phyloP scores from a whole-genome alignment of 1,284 basidiomycete genomes.

The Cutaneotrichosporon arboriforme region DNA sequence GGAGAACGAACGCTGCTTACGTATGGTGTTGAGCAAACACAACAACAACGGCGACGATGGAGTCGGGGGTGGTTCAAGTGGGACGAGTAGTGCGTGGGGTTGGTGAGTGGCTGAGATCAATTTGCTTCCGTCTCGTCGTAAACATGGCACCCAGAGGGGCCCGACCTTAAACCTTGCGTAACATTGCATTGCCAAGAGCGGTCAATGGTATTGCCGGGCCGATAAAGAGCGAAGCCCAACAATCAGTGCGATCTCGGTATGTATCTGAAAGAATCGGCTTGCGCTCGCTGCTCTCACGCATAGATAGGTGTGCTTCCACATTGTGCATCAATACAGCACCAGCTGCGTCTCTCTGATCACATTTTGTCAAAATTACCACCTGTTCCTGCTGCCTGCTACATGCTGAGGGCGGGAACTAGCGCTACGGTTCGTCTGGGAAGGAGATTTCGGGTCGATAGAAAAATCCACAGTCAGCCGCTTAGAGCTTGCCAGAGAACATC shows the following conservation, averaged over 20 bases:
- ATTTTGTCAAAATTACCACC: constrained; percentile 2
- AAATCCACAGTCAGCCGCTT: not conserved
- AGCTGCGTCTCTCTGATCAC: constrained; percentile 3
- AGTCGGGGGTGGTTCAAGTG: too few relatives aligned
- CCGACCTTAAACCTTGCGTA: too few relatives aligned
- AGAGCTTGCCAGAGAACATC: constrained; percentile 43
- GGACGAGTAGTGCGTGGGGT: not conserved
- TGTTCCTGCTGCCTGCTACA: not conserved
- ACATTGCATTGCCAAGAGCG: too few relatives aligned
- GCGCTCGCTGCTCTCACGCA: too few relatives aligned
- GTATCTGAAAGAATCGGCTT: too few relatives aligned
- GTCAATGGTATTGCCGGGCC: too few relatives aligned
- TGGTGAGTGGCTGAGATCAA: not conserved
- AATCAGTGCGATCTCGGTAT: too few relatives aligned
- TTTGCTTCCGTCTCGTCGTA: not conserved
- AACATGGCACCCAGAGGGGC: too few relatives aligned
- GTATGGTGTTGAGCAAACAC: constrained; percentile 2
- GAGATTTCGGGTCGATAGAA: too few relatives aligned
- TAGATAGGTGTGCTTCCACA: constrained; percentile 2
- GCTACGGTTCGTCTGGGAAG: not conserved
- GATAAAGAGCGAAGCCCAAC: too few relatives aligned
- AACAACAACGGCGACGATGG: not conserved
- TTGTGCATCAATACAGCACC: constrained; percentile 4
- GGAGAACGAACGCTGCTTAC: not conserved
- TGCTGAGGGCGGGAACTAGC: too few relatives aligned